Percentiles rank a stretch among this genome's conserved stretches.
Evolutionary conservation across 352 stramenopile species (phyloP).

Genomic region (Pythium brassicae): DNA sequence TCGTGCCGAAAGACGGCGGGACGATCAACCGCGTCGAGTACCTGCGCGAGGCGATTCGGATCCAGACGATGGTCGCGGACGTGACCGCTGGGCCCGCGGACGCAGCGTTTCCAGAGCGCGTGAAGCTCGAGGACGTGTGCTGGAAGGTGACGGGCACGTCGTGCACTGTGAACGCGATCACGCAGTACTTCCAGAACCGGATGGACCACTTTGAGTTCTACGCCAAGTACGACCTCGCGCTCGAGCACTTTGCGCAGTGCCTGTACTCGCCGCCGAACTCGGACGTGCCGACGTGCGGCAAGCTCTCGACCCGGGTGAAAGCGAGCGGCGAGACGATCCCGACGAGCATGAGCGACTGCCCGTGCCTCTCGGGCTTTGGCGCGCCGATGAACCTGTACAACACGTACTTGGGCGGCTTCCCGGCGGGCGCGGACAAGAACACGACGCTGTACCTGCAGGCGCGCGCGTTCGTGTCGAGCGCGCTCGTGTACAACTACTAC

Average conservation of each 20-base stretch:
- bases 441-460: constrained; percentile 45
- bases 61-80: constrained; percentile 33
- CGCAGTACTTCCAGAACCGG: constrained; percentile 65
- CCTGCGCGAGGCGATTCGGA: constrained; percentile 37
- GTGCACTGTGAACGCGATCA: constrained; percentile 58
- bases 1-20: constrained; percentile 49
- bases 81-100: constrained; percentile 7
- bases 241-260: constrained; percentile 40
- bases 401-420: constrained; percentile 54
- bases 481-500: constrained; percentile 64
- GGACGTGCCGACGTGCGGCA: constrained; percentile 37
- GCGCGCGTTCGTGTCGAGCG: constrained; percentile 42
- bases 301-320: constrained; percentile 17
- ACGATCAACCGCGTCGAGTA: constrained; percentile 31
- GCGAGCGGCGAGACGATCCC: constrained; percentile 34
- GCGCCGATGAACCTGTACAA: constrained; percentile 75
- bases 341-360: constrained; percentile 58
- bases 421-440: constrained; percentile 40
- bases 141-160: constrained; percentile 43
- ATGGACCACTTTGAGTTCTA: constrained; percentile 61
- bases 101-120: constrained; percentile 16
- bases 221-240: constrained; percentile 31
- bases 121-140: constrained; percentile 43
- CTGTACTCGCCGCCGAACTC: constrained; percentile 34
- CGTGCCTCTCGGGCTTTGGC: constrained; percentile 54